phyloP scores from a whole-genome alignment of 129 eudicot genomes.

The Flaveria bidentis region DNA sequence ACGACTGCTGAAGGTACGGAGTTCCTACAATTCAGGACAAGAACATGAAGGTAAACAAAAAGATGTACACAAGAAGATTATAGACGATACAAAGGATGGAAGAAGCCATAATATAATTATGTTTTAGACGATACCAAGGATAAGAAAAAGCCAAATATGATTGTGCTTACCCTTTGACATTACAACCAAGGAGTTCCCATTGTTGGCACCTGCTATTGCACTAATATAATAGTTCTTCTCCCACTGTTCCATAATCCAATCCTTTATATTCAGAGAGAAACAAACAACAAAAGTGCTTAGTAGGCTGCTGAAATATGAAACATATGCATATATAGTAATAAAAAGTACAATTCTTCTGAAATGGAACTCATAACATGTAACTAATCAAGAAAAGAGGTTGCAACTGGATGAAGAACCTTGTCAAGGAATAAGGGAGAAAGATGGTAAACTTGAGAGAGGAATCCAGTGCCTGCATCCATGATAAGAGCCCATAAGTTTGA shows the following conservation, averaged over 20 bases:
- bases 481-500: conserved; percentile 80
- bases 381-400: too few relatives aligned
- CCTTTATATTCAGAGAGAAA: conserved; percentile 37
- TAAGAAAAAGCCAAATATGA: not conserved
- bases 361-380: too few relatives aligned
- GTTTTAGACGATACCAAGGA: not conserved
- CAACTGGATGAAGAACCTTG: conserved; percentile 48
- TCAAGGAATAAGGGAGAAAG: conserved; percentile 64
- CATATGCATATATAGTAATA: not conserved
- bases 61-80: not conserved
- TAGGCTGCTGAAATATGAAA: not conserved
- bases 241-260: conserved; percentile 96
- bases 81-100: not conserved
- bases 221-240: conserved; percentile 78
- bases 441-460: conserved; percentile 70
- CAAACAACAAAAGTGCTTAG: conserved; percentile 14
- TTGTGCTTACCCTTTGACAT: conserved; percentile 70
- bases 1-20: conserved; percentile 69
- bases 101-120: not conserved
- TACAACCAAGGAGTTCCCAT: conserved; percentile 76
- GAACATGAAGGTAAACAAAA: not conserved
- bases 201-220: conserved; percentile 80
- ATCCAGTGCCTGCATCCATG: conserved; percentile 92
- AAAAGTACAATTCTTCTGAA: not conserved
- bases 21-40: conserved; percentile 48